A percentile compares a stretch with the other conserved stretches of the same genome.
phyloP scores from a whole-genome alignment of 2,329 filamentous ascomycete genomes.

The Cladophialophora yegresii region DNA sequence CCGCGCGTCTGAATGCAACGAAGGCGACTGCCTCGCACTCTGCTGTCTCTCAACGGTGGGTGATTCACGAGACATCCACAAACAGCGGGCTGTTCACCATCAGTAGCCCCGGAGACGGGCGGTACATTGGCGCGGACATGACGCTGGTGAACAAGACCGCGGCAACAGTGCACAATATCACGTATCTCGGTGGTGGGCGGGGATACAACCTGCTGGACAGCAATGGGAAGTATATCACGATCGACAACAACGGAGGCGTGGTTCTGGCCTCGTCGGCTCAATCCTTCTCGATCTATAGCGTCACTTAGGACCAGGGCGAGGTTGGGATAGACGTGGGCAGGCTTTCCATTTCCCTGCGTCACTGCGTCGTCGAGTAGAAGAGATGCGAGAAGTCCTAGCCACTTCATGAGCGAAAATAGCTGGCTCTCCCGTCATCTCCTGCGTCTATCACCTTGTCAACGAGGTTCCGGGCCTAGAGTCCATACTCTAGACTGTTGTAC shows the following conservation, averaged over 20 bases:
- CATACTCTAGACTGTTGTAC: background rate
- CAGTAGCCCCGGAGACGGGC: slow-evolving; percentile 47
- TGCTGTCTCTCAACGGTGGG: slow-evolving; percentile 52
- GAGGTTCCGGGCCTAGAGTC: background rate
- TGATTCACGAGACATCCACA: slow-evolving; percentile 49
- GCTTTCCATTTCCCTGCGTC: background rate
- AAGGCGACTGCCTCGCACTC: slow-evolving; percentile 44
- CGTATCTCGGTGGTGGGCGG: slow-evolving; percentile 42
- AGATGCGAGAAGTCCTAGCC: background rate
- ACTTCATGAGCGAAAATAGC: background rate
- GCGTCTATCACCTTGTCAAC: no score
- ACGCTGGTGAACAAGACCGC: slow-evolving; percentile 34
- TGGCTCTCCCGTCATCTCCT: background rate
- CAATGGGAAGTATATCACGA: slow-evolving; percentile 21
- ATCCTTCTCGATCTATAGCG: background rate
- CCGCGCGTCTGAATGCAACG: slow-evolving; percentile 31
- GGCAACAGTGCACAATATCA: slow-evolving; percentile 41
- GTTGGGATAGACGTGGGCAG: background rate
- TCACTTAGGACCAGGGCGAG: no score
- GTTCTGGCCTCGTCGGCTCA: background rate
- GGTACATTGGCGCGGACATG: slow-evolving; percentile 41
- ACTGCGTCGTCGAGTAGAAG: background rate
- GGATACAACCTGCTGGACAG: slow-evolving; percentile 42
- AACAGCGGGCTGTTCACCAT: slow-evolving; percentile 45
- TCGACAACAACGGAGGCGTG: background rate